Evolutionary conservation across 2,329 filamentous ascomycete species (phyloP).

Genomic region (Paecilomyces formosus): DNA sequence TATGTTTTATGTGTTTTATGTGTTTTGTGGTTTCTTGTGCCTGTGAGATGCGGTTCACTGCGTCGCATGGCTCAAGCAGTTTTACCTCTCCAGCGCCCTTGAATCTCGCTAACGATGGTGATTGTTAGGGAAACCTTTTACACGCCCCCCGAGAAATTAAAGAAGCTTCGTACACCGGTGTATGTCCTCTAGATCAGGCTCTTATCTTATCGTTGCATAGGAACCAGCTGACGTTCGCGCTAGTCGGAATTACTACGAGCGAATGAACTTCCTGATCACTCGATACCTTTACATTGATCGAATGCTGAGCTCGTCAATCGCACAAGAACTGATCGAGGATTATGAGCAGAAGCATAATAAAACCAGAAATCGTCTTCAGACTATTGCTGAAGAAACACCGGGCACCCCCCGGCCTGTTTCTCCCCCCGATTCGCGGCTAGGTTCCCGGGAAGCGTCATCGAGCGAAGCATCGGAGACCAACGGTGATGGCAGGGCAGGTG

Average conservation of each 20-base stretch:
- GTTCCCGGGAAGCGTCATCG: not conserved
- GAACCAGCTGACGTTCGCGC: not conserved
- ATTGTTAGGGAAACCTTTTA: constrained; percentile 62
- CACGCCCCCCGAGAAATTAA: constrained; percentile 69
- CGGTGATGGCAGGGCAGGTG: not conserved
- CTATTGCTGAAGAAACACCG: constrained; percentile 63
- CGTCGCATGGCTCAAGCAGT: not conserved
- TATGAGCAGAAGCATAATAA: constrained; percentile 58
- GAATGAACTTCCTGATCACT: constrained; percentile 79
- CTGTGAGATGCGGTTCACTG: not conserved
- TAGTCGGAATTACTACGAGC: constrained; percentile 77
- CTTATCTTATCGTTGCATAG: constrained; percentile 1
- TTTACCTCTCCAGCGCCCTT: not conserved
- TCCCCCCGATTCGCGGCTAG: constrained; percentile 8
- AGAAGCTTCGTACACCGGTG: constrained; percentile 63
- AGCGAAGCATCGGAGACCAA: not conserved
- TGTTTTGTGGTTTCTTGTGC: constrained; percentile 3
- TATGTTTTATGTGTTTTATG: constrained; percentile 23
- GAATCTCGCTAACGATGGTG: not conserved
- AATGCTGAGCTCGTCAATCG: constrained; percentile 83
- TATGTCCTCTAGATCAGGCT: constrained; percentile 24
- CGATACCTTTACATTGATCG: constrained; percentile 92
- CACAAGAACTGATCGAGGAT: constrained; percentile 84
- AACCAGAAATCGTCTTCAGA: constrained; percentile 56
- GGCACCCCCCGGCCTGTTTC: constrained; percentile 20